These are phyloP conservation scores for Citeromyces hawaiiensis DNA, from an alignment of 1,139 yeast species.

Conservation along the genomic window DNA sequence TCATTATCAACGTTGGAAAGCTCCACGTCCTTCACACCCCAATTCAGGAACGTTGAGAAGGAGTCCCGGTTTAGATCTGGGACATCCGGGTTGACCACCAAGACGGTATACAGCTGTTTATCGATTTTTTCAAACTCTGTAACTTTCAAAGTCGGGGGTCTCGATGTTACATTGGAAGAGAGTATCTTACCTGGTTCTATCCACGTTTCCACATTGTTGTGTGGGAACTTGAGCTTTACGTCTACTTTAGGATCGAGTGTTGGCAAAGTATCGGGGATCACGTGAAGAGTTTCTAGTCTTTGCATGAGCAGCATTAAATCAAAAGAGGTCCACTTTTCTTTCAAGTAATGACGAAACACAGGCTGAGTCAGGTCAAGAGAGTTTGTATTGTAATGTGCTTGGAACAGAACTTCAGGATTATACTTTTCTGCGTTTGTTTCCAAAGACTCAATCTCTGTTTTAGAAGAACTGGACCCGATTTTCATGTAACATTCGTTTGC, in stretches of 20 bases:
- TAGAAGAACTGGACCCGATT: constrained; percentile 3
- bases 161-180: constrained; percentile 58
- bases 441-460: constrained; percentile 10
- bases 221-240: constrained; percentile 64
- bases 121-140: constrained; percentile 56
- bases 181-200: constrained; percentile 67
- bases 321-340: constrained; percentile 59
- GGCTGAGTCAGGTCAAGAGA: constrained; percentile 60
- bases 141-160: constrained; percentile 64
- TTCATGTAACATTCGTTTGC: background rate
- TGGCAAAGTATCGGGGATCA: constrained; percentile 90
- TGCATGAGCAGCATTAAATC: constrained; percentile 71
- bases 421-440: constrained; percentile 43
- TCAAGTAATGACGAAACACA: constrained; percentile 58
- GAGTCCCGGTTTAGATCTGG: constrained; percentile 66
- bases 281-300: constrained; percentile 72
- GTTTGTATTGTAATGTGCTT: constrained; percentile 31
- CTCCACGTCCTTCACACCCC: constrained; percentile 63
- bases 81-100: constrained; percentile 84
- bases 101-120: constrained; percentile 50
- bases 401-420: constrained; percentile 79
- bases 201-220: constrained; percentile 50
- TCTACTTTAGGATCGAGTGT: constrained; percentile 77
- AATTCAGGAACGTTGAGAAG: constrained; percentile 61
- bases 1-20: constrained; percentile 45